These are phyloP conservation scores for Apostasia ramifera DNA, from an alignment of 106 monocot species.

Conservation along the genomic window DNA sequence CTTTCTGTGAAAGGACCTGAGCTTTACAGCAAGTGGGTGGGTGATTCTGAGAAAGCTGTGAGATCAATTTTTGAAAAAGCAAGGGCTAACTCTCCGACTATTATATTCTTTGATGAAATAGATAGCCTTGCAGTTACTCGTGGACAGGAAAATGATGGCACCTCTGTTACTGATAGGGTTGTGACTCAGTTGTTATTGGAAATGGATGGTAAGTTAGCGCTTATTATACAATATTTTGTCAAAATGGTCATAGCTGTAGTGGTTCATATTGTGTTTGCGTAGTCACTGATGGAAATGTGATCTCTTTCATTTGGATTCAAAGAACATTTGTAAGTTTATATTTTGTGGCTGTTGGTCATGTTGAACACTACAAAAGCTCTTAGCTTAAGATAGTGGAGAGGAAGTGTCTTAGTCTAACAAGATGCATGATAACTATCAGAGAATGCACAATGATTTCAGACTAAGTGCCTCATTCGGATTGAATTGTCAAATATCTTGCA, in stretches of 20 bases:
- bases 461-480: no score
- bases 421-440: no score
- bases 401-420: no score
- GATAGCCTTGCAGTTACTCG: conserved; percentile 89
- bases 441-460: no score
- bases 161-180: conserved; percentile 85
- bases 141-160: conserved; percentile 73
- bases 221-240: not conserved
- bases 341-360: no score
- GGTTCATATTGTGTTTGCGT: not conserved
- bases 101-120: conserved; percentile 99
- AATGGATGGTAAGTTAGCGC: conserved; percentile 67
- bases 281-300: no score
- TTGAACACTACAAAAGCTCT: no score
- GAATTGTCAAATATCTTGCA: no score
- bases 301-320: no score
- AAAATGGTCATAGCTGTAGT: no score
- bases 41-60: conserved; percentile 97
- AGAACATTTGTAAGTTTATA: no score
- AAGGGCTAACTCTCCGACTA: conserved; percentile 84
- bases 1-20: conserved; percentile 96
- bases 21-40: conserved; percentile 96
- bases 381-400: no score
- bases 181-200: conserved; percentile 84
- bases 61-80: conserved; percentile 86